Base-by-base conservation (phyloP, 2,329 filamentous ascomycete species). In the Domatiomyces catenatus region DNA sequence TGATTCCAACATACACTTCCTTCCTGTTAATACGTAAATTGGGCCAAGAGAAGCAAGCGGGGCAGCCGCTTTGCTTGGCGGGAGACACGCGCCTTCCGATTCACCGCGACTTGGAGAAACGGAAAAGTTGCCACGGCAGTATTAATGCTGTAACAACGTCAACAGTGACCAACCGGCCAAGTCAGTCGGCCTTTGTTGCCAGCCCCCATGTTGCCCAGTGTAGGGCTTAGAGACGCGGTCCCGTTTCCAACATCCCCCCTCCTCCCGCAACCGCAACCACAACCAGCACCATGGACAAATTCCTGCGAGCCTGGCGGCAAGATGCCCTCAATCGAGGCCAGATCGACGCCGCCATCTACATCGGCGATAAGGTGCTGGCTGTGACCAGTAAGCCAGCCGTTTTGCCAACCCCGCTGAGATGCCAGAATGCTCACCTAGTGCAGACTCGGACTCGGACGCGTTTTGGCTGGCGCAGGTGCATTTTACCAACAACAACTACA, bases 391-490 rank as follows among this genome's bases (percentile, higher is more conserved):
- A 58, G 79, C 22, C 3, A 24, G 68, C 18, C 43, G 12, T n/a
- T 3, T 12, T n/a, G n/a, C 46, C 32, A 42, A 17, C 3, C 3
- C 10, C 22, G n/a, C 12, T 26, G 18, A n/a, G n/a, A 10, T 17
- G n/a, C 10, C 39, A 43, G 28, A 51, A 43, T 36, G 47, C 44
- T 49, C 50, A 48, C 50, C 55, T 26, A 59, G 49, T 32, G 28
- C 42, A 44, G 49, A 57, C 18, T 45, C 20, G 65, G 88, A 94
- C 62, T 83, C 86, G 57, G 92, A 98, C 66, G 90, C 89, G 42
- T 94, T 94, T 64, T 95, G 88, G 84, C 82, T 98, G 44, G 92
- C 92, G n/a, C 90, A 96, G 69, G 87, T 94, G 39, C 90, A 98
- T 68, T 98, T 96, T 69, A 84, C 83, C 48, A 92, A 87, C 47